A percentile compares a stretch with the other conserved stretches of the same genome.
phyloP scores from a whole-genome alignment of 139 green algal species.

The Desmodesmus armatus region DNA sequence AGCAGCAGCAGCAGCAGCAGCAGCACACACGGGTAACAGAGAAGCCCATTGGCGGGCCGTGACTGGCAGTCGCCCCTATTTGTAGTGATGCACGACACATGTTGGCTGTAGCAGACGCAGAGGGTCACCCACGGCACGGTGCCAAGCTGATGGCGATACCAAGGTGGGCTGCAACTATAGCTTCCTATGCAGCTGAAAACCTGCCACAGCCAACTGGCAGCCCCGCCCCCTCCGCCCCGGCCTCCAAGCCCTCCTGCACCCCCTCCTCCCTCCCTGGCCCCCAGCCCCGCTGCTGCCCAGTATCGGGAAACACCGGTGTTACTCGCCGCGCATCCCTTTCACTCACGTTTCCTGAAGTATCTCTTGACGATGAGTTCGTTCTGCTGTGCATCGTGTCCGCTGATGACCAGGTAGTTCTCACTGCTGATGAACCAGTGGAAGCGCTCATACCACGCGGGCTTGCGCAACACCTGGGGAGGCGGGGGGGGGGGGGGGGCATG shows the following conservation, averaged over 20 bases:
- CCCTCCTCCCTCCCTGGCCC: not conserved
- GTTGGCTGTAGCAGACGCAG: no score
- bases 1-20: conserved; percentile 18
- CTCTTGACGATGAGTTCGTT: conserved; percentile 97
- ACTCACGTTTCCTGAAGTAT: conserved; percentile 53
- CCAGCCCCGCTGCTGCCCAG: not conserved
- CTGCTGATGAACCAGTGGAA: conserved; percentile 97
- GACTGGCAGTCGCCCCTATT: no score
- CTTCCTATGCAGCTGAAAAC: not conserved
- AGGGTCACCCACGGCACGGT: no score
- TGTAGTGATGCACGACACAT: no score
- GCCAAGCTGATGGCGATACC: no score
- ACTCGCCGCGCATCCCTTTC: not conserved
- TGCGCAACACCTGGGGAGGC: conserved; percentile 72
- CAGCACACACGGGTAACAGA: not conserved
- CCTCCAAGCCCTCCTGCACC: not conserved
- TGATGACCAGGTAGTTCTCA: conserved; percentile 96
- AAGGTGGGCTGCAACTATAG: no score
- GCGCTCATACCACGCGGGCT: conserved; percentile 97
- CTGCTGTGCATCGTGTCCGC: conserved; percentile 93
- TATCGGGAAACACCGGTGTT: not conserved
- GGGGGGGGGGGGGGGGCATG: no score
- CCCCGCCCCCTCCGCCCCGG: not conserved
- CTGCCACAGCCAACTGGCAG: not conserved
- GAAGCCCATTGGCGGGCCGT: no score